Evolutionary conservation across 805 yeast species (phyloP), one percentile per base, ranked within the genome.

Genomic region (Spencermartinsiella europaea): DNA sequence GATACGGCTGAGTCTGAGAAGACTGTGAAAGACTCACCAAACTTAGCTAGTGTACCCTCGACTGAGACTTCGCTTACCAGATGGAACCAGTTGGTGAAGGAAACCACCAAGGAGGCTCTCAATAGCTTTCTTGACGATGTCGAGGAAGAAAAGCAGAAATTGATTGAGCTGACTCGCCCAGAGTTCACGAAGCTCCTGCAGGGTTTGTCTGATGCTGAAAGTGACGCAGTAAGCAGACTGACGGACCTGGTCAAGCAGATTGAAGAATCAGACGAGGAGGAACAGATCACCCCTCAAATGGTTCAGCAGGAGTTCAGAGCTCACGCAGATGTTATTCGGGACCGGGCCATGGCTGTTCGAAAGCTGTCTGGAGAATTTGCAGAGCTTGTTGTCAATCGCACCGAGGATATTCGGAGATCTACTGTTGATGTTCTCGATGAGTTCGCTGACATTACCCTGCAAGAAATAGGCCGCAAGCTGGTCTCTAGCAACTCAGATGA

Each of bases 371-470:
- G 51, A 33, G 41, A 40, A 19, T 48, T 58, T 21, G 62, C 61
- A 12, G 42, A 47, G 7, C 44, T 45, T 2, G 53, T 50, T 4
- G 39, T 59, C 12, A 50, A 52, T 28, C 27, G 46, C 3, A 52
- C 58, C 8, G 62, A 59, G 39, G 47, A 46, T 19, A 42, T 54
- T 16, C 52, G 61, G 2, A 44, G 39, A 21, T 33, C 49, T 31
- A 74, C 77, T 5, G 68, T 75, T 28, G 78, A 74, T 50, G 66
- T 73, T 3, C 63, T 75, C 53, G 79, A 75, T 53, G 70, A 74
- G 21, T 75, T 71, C 58, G 72, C 74, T 17, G 79, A 75, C 22
- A 63, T 66, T 7, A 65, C 75, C 0, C 62, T 74, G 28, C 67
- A 58, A 50, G 74, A 72, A 48, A 70, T 73, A 50, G 65, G 73